These are phyloP conservation scores for Pyrenochaeta sp. DNA, from an alignment of 2,329 filamentous ascomycete genomes.

Conservation along the genomic window DNA sequence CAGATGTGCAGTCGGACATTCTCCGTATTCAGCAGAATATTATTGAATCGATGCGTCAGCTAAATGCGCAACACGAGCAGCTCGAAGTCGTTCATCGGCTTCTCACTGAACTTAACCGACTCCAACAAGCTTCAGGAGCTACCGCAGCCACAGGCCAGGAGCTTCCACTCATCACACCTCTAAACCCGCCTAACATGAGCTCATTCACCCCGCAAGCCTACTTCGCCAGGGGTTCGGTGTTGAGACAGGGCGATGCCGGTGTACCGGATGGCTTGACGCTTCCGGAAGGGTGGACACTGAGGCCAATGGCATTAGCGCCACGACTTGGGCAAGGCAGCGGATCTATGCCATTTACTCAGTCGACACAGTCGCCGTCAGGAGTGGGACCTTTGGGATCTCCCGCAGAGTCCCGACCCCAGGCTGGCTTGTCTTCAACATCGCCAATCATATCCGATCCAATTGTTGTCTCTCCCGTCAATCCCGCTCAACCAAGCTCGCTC, in stretches of 20 bases:
- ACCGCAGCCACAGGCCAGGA: conserved; percentile 33
- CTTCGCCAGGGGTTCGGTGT: conserved; percentile 38
- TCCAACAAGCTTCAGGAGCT: conserved; percentile 41
- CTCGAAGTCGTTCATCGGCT: conserved; percentile 44
- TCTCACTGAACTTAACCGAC: conserved; percentile 41
- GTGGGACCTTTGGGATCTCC: conserved; percentile 7
- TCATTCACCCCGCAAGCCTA: conserved; percentile 43
- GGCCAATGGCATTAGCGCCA: conserved; percentile 40
- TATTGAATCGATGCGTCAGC: conserved; percentile 44
- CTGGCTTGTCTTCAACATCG: conserved; percentile 8
- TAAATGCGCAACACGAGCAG: conserved; percentile 45
- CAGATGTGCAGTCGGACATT: conserved; percentile 47
- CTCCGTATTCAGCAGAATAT: conserved; percentile 49
- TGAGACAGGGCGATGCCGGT: conserved; percentile 46
- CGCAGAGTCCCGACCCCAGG: conserved; percentile 7
- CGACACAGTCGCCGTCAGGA: conserved; percentile 12
- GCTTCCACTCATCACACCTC: conserved; percentile 31
- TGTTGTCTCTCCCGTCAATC: conserved; percentile 29
- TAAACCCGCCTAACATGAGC: conserved; percentile 27
- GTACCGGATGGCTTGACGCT: conserved; percentile 47
- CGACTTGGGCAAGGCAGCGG: conserved; percentile 19
- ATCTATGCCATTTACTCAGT: conserved; percentile 8
- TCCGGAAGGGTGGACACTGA: conserved; percentile 49
- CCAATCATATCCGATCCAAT: conserved; percentile 9
- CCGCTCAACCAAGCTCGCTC: conserved; percentile 39